phyloP scores from a whole-genome alignment of 2,329 filamentous ascomycete species.

The Balansia obtecta region DNA sequence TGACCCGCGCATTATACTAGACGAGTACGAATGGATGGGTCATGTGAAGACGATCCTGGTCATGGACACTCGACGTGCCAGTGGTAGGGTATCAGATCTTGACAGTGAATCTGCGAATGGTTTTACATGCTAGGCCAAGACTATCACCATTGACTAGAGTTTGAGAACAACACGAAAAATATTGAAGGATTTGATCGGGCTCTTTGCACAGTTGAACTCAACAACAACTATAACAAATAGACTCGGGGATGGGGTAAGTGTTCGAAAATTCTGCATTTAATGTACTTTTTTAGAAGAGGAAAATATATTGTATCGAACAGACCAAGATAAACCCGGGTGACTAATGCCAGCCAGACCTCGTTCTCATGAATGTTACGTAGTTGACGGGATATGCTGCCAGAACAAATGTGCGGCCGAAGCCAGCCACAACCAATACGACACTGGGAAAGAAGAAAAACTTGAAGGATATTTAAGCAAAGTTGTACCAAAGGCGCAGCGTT shows the following conservation, averaged over 20 bases:
- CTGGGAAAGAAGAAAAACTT: too few species aligned
- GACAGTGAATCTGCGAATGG: neutral
- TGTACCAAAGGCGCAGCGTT: too few species aligned
- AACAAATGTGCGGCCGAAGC: too few species aligned
- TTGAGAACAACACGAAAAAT: neutral
- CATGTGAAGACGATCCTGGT: neutral
- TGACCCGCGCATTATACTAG: slow-evolving; percentile 36
- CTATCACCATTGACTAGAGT: neutral
- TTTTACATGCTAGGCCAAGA: neutral
- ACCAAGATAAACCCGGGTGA: too few species aligned
- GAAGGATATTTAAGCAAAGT: too few species aligned
- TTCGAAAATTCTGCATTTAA: too few species aligned
- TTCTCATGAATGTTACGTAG: too few species aligned
- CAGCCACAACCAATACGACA: too few species aligned
- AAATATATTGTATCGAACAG: too few species aligned
- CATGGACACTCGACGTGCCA: slow-evolving; percentile 3
- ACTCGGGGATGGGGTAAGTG: neutral
- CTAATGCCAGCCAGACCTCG: too few species aligned
- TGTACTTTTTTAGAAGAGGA: too few species aligned
- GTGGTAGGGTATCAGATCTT: neutral
- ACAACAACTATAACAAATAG: slow-evolving; percentile 2
- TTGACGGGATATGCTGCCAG: too few species aligned
- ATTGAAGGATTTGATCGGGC: neutral
- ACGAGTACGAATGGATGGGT: neutral
- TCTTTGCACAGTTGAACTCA: slow-evolving; percentile 3